Base-by-base conservation (phyloP, 768 basidiomycete species). In the Lentinula lateritia region DNA sequence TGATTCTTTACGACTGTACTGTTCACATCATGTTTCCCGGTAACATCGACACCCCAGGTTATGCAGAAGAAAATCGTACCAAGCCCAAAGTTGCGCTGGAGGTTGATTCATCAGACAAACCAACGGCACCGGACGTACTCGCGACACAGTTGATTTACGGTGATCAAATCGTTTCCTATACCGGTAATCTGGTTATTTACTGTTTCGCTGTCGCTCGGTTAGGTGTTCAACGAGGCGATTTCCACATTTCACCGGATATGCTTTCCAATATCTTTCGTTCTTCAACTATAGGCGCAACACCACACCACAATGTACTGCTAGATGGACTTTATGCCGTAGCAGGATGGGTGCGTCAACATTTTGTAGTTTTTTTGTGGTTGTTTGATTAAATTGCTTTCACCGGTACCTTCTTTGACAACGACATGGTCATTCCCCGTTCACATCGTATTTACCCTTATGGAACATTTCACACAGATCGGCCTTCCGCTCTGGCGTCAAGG, bases 1-100 rank as follows among this genome's bases (percentile, higher is more conserved):
- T 93, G 53, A 75, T 86, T 63, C 76, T 95, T 6, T 93, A 95
- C 70, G 83, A 80, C 54, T 90, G 93, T 68, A 77, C 80, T 56
- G 83, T 93, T 6, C 92, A 95, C 65, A 83, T 92, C 48, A 93
- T 86, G 74, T 88, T 92, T 74, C 93, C 95, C n/a, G 53, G 53
- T n/a, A 54, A 54, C 35, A 54, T 54, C 15, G 53, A 54, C 38
- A 54, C 36, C 39, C 53, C 50, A 20, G 53, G 53, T 12, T 54
- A 38, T 18, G 53, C 20, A 18, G 55, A 62, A 35, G 54, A 62
- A 43, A 58, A 35, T 70, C 81, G 80, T 67, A 80, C 78, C 13
- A 96, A 95, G 67, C 95, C 93, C 0, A 78, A 78, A 32, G 80
- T 96, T 62, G 85, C 85, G 9, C 79, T 80, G 55, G 85, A 87